Percentiles rank a stretch among this genome's conserved stretches.
These are phyloP conservation scores for Mucor irregularis DNA, from an alignment of 371 early-diverging fungal genomes.

Conservation along the genomic window DNA sequence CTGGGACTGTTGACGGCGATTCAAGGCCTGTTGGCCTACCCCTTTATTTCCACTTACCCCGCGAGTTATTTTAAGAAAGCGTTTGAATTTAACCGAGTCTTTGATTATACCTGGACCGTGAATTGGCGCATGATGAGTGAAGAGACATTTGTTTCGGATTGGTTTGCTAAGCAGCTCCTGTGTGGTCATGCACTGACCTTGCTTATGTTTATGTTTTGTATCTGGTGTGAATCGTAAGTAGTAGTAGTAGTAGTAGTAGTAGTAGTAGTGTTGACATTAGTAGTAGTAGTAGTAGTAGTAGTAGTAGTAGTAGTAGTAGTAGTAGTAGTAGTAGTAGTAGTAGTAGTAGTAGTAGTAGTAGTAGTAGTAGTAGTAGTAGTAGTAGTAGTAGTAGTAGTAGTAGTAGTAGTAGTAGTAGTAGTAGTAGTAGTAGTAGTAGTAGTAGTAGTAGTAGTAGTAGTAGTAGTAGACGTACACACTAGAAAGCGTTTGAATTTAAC, in stretches of 20 bases:
- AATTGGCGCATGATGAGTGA: conserved; percentile 88
- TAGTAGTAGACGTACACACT: too few relatives aligned
- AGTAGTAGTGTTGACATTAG: too few relatives aligned
- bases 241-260: too few relatives aligned
- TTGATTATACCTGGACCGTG: conserved; percentile 90
- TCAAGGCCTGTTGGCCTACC: conserved; percentile 68
- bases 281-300: too few relatives aligned
- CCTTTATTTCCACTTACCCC: conserved; percentile 67
- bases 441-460: too few relatives aligned
- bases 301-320: too few relatives aligned
- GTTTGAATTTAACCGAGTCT: conserved; percentile 86
- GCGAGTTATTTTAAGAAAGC: conserved; percentile 72
- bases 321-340: too few relatives aligned
- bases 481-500: conserved; percentile 83
- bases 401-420: too few relatives aligned
- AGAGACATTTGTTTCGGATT: conserved; percentile 61
- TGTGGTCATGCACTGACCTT: conserved; percentile 61
- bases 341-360: too few relatives aligned
- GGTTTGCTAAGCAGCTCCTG: conserved; percentile 65
- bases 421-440: too few relatives aligned
- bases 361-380: too few relatives aligned
- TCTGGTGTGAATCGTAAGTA: conserved; percentile 55
- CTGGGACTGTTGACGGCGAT: conserved; percentile 47
- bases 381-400: too few relatives aligned
- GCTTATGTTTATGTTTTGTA: conserved; percentile 53